Base-by-base conservation (phyloP, 2,329 filamentous ascomycete species). In the Hymenoscyphus repandus region DNA sequence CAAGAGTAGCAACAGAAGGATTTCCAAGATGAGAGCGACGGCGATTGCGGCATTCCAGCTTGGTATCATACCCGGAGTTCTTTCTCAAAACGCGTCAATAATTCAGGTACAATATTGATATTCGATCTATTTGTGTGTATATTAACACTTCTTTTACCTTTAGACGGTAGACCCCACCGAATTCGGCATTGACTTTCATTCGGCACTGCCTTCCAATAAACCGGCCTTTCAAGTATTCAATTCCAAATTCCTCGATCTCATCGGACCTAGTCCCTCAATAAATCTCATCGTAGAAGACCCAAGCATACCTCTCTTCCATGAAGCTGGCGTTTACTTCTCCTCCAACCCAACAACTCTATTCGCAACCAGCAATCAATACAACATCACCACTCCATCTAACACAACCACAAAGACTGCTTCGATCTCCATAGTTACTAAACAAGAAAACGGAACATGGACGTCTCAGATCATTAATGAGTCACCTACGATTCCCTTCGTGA, bases 291-390 rank as follows among this genome's bases (percentile, higher is more conserved):
- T 45, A 18, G 77, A 76, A 1, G 63, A 77, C 12, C 11, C 5
- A 17, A 70, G 79, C 6, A 75, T 74, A 1, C 66, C 70, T 5
- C 69, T 72, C 4, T 81, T 78, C 44, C 78, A 81, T 48, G 78
- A 81, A 56, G 78, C 77, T 11, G 73, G 75, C 6, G 69, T 78
- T 0, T 80, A 76, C 74, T 73, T 61, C 15, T 46, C 52, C 31
- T 30, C 40, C 20, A 49, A 41, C 27, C 49, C 45, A 22, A 49
- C 52, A 52, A 67, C 78, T 37, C 79, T 79, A 57, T 80, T 80
- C 37, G 74, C 72, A 0, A 68, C 74, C 17, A 64, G 69, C 6
- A 64, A 60, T 37, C 48, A 64, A 47, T 64, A 68, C 10, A 71
- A 72, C 45, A 68, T 68, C 0, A 67, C 66, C 70, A 1, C 62